These are phyloP conservation scores for Nematocida major DNA, from an alignment of 371 early-diverging fungal genomes.

Conservation along the genomic window DNA sequence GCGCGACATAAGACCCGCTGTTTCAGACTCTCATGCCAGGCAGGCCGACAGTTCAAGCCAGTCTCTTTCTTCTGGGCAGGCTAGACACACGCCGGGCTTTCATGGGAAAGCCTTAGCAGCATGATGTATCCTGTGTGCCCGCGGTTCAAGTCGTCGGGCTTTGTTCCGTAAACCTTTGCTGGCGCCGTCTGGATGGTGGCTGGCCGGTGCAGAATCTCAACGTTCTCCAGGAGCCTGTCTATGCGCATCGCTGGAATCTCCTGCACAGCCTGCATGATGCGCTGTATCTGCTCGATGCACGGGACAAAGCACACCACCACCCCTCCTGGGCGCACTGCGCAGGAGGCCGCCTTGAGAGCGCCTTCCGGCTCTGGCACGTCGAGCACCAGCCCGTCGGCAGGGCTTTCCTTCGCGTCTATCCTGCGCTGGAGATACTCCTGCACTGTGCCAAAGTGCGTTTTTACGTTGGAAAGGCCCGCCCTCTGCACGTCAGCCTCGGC, in stretches of 20 bases:
- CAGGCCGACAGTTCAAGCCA: no score
- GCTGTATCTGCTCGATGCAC: slow-evolving; percentile 50
- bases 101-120: not conserved
- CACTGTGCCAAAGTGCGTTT: slow-evolving; percentile 16
- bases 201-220: slow-evolving; percentile 40
- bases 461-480: slow-evolving; percentile 10
- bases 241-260: not conserved
- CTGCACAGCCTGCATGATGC: not conserved
- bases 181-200: not conserved
- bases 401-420: not conserved
- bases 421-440: slow-evolving; percentile 2
- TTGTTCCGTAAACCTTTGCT: slow-evolving; percentile 18
- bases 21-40: no score
- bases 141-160: not conserved
- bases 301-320: slow-evolving; percentile 47
- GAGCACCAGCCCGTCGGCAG: slow-evolving; percentile 38
- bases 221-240: slow-evolving; percentile 5
- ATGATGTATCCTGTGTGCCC: slow-evolving; percentile 40
- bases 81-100: no score
- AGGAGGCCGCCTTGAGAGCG: not conserved
- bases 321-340: slow-evolving; percentile 4
- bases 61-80: no score
- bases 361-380: slow-evolving; percentile 50
- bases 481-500: slow-evolving; percentile 16
- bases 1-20: no score